Evolutionary conservation across 2,329 filamentous ascomycete genomes (phyloP), one percentile per base, ranked within the genome.

Genomic region (Gnomoniopsis sp.): DNA sequence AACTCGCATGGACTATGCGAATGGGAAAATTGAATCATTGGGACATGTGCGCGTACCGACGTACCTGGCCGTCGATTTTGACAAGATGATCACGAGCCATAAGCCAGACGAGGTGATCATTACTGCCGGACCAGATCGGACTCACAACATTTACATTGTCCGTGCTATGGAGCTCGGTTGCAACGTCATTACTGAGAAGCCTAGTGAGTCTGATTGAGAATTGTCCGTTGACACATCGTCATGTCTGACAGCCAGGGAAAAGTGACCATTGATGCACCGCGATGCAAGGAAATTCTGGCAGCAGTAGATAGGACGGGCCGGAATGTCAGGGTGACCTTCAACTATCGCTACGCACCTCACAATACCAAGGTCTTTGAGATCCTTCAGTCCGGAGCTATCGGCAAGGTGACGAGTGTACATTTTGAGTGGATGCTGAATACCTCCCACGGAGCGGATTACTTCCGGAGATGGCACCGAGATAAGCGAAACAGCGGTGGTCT

Each of bases 351-450:
- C 65, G 83, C 83, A 43, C 84, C 84, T n/a, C 84, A 86, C 70
- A 85, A 87, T 69, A 87, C 83, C 15, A 83, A 81, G 61, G 75
- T 87, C 2, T 79, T 76, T 60, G 78, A 84, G 67, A 63, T 87
- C 1, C 63, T 87, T 3, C 75, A 71, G 2, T 76, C 79, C 0
- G 82, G 81, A 0, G 80, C 79, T 1, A 84, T 87, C 58, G 84
- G 84, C 1, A 73, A 71, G 11, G 79, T 86, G 2, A 80, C 79
- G 2, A 81, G 78, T 8, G 79, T 86, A 22, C 83, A 86, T 65
- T 85, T 87, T 57, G 83, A 87, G 69, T 87, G 84, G 84, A 77
- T 85, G 72, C 78, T 87, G 49, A 82, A 87, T 68, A 85, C 82
- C 7, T 78, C 78, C 17, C 84, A 86, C 65, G 83, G 83, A 17